A percentile compares a stretch with the other conserved stretches of the same genome.
phyloP scores from a whole-genome alignment of 352 stramenopile species.

The Globisporangium middletonii region DNA sequence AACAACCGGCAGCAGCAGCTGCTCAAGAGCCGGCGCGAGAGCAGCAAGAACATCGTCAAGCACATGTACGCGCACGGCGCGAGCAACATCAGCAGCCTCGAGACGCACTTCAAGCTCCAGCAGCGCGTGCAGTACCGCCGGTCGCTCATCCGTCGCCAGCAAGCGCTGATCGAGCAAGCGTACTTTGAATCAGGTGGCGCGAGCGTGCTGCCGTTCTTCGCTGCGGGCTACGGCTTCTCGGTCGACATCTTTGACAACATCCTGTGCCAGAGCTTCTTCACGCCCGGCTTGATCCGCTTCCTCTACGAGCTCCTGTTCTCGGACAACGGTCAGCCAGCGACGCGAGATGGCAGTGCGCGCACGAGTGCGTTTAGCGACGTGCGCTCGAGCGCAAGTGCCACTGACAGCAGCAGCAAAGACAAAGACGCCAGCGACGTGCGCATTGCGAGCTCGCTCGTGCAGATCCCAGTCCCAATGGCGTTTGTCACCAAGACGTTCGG shows the following conservation, averaged over 20 bases:
- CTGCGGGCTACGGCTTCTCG: conserved; percentile 51
- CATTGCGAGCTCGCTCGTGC: conserved; percentile 40
- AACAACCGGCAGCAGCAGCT: conserved; percentile 1
- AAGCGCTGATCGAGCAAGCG: conserved; percentile 30
- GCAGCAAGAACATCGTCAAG: conserved; percentile 12
- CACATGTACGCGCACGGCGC: conserved; percentile 12
- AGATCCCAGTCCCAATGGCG: conserved; percentile 36
- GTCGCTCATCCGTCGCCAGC: conserved; percentile 31
- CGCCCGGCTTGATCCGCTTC: conserved; percentile 48
- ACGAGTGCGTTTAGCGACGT: not conserved
- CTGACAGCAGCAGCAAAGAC: not conserved
- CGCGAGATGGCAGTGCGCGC: not conserved
- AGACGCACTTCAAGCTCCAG: conserved; percentile 30
- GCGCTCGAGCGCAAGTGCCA: not conserved
- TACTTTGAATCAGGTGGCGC: conserved; percentile 40
- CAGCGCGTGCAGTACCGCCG: conserved; percentile 35
- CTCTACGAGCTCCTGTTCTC: conserved; percentile 62
- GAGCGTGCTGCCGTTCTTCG: conserved; percentile 53
- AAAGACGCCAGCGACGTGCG: conserved; percentile 1
- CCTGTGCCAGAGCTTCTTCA: conserved; percentile 70
- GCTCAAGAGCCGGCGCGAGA: conserved; percentile 10
- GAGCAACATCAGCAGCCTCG: conserved; percentile 24
- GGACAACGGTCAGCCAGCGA: conserved; percentile 30
- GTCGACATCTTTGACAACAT: conserved; percentile 73
- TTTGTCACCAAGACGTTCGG: conserved; percentile 46